Evolutionary conservation across 1,139 yeast species (phyloP), one percentile per base, ranked within the genome.

Genomic region (Debaryomycetaceae sp.): DNA sequence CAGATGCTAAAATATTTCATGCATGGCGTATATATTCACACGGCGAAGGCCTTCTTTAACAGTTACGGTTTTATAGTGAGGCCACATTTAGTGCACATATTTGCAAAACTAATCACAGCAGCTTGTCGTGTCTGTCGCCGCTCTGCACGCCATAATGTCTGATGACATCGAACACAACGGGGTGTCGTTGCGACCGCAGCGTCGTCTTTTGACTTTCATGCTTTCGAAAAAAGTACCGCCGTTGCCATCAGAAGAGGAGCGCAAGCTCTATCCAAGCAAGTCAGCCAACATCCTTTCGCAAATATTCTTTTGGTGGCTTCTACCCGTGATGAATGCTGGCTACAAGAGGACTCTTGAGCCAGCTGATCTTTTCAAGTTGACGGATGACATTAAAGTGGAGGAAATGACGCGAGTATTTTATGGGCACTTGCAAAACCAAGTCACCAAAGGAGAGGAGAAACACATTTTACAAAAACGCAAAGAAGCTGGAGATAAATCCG

Each of bases 261-360:
- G 77, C 29, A 46, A 34, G 18, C 43, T 47, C 2, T 70, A 53
- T 39, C 74, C 75, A 0, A 51, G 48, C 24, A 33, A 32, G 5
- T 34, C 46, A 2, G 49, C 65, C n/a, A 66, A 65, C 39, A 27
- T 56, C n/a, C 4, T 70, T 5, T 60, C 65, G n/a, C 46, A 51
- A 36, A 27, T 61, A 1, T 68, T 71, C 44, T 72, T 72, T 51
- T 62, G 72, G 68, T 71, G 78, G 75, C 42, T 73, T 31, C 38
- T 44, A 25, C 78, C 78, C 1, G 45, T 73, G 14, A 51, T 73
- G 62, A 45, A 43, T 15, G 54, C 61, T n/a, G 79, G 79, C 1
- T 73, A 73, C 44, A 65, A 61, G 43, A 53, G 79, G 38, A 72
- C 77, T 3, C 51, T 73, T 34, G 58, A 58, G 27, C 65, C 70